These are phyloP conservation scores for Penicillium sp. DNA, from an alignment of 2,329 filamentous ascomycete species.

Conservation along the genomic window DNA sequence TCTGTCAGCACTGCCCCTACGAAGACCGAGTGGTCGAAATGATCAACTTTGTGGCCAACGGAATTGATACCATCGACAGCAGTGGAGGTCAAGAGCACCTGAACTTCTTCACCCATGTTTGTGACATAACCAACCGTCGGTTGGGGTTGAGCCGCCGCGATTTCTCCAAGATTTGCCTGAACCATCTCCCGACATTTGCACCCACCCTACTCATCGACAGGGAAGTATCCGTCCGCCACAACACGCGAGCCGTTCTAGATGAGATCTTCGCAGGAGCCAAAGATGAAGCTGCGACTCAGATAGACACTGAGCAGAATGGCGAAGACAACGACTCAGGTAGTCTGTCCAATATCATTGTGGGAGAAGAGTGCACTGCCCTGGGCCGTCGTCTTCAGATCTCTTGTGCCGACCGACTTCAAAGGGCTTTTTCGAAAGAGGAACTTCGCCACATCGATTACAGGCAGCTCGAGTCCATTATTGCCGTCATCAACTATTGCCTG, in stretches of 20 bases:
- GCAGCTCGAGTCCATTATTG: slow-evolving; percentile 38
- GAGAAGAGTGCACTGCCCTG: slow-evolving; percentile 27
- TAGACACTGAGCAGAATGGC: slow-evolving; percentile 21
- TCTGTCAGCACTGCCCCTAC: slow-evolving; percentile 48
- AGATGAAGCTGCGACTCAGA: slow-evolving; percentile 20
- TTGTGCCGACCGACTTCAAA: slow-evolving; percentile 37
- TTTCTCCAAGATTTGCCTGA: slow-evolving; percentile 40
- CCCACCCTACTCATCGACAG: slow-evolving; percentile 56
- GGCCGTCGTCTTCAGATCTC: slow-evolving; percentile 35
- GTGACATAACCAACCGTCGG: slow-evolving; percentile 44
- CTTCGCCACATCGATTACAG: slow-evolving; percentile 36
- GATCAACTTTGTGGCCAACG: slow-evolving; percentile 46
- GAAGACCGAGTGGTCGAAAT: slow-evolving; percentile 40
- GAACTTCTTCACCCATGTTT: slow-evolving; percentile 56
- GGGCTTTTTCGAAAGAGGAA: slow-evolving; percentile 30
- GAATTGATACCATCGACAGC: slow-evolving; percentile 51
- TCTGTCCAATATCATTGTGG: slow-evolving; percentile 14
- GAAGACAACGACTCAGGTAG: slow-evolving; percentile 7
- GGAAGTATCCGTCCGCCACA: slow-evolving; percentile 48
- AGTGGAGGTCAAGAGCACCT: slow-evolving; percentile 53
- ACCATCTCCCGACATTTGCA: slow-evolving; percentile 52
- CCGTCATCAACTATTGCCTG: slow-evolving; percentile 43
- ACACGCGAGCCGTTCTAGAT: slow-evolving; percentile 48
- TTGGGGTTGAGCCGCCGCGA: slow-evolving; percentile 35
- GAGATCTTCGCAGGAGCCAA: slow-evolving; percentile 45